Conservation (phyloP, 768 basidiomycete genomes). For the Candolleomyces eurysporus region DNA sequence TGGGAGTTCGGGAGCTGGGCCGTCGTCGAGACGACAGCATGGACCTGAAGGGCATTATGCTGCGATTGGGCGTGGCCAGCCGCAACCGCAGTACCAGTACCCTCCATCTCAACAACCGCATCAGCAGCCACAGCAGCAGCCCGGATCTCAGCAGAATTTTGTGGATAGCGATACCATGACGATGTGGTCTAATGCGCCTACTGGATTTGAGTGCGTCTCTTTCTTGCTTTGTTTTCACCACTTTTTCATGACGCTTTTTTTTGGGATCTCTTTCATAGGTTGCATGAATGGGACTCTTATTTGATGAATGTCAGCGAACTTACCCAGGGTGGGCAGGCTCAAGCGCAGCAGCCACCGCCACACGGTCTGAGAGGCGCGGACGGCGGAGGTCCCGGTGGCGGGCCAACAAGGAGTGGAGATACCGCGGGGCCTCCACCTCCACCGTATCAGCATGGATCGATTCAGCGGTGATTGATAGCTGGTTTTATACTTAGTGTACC, state of each 20-base stretch:
- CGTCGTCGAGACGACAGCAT: background rate
- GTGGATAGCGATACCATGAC: constrained; percentile 53
- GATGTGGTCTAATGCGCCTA: constrained; percentile 72
- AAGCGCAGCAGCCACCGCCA: background rate
- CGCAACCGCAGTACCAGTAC: background rate
- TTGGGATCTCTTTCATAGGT: constrained; percentile 20
- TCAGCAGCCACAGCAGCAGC: background rate
- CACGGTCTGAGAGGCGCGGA: background rate
- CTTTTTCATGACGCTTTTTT: background rate
- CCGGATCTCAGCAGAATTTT: constrained; percentile 12
- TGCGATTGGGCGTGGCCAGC: background rate
- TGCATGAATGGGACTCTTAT: constrained; percentile 47
- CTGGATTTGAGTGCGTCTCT: constrained; percentile 58
- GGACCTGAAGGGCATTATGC: background rate
- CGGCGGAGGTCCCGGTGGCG: no score
- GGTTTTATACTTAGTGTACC: no score
- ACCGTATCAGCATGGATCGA: no score
- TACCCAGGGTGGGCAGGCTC: background rate
- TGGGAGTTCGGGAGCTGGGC: background rate
- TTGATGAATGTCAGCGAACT: constrained; percentile 15
- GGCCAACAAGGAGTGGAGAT: no score
- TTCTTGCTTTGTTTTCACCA: background rate
- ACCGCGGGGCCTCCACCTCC: no score
- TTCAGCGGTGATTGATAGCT: no score
- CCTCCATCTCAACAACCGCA: background rate